A percentile compares a stretch with the other conserved stretches of the same genome.
Conservation (phyloP, 805 yeast genomes). For the Lipomyces starkeyi region DNA sequence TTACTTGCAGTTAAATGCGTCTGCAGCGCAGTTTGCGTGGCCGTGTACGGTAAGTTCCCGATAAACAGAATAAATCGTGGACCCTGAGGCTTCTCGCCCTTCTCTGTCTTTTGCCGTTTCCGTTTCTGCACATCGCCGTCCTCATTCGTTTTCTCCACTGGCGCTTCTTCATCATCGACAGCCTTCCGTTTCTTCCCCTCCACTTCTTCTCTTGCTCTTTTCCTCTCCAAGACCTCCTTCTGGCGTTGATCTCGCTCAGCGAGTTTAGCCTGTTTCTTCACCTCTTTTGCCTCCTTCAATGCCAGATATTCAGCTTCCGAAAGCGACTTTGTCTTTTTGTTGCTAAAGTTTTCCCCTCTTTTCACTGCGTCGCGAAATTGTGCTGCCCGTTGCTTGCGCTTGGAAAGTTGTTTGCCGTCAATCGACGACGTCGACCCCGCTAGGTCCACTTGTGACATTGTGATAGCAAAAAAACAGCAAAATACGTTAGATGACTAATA, state of each 20-base stretch:
- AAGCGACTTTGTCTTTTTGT: neutral
- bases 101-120: conserved; percentile 47
- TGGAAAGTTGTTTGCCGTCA: conserved; percentile 39
- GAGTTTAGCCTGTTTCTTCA: neutral
- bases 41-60: conserved; percentile 84
- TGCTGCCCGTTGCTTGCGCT: conserved; percentile 43
- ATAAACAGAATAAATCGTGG: conserved; percentile 82
- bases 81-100: conserved; percentile 78
- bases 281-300: conserved; percentile 18
- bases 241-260: neutral
- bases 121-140: conserved; percentile 4
- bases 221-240: neutral
- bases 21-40: conserved; percentile 64
- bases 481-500: neutral
- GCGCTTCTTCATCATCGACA: conserved; percentile 6
- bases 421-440: neutral
- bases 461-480: neutral
- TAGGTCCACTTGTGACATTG: neutral
- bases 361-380: conserved; percentile 28
- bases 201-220: neutral
- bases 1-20: conserved; percentile 71
- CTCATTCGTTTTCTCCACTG: neutral
- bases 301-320: conserved; percentile 16
- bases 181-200: conserved; percentile 19
- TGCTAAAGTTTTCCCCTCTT: conserved; percentile 14